Percentiles rank a stretch among this genome's conserved stretches.
Conservation (phyloP, 2,329 filamentous ascomycete genomes). For the Ceratocystis eucalypticola region DNA sequence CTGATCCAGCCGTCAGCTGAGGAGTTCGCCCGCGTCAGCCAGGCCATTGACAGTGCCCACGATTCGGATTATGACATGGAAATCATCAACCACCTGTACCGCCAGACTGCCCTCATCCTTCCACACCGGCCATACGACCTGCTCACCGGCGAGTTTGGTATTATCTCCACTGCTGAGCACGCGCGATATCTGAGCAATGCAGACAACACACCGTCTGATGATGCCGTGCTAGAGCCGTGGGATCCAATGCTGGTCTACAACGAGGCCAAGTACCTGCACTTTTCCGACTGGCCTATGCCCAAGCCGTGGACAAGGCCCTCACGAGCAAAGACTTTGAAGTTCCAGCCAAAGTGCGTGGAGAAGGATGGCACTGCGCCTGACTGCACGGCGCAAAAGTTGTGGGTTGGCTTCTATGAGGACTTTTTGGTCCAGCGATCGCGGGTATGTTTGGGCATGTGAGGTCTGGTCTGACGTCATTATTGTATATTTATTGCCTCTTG, state of each 20-base stretch:
- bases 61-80: conserved; percentile 48
- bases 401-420: conserved; percentile 37
- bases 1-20: conserved; percentile 43
- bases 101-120: conserved; percentile 43
- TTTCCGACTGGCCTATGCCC: conserved; percentile 57
- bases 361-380: conserved; percentile 38
- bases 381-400: conserved; percentile 20
- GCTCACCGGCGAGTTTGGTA: conserved; percentile 46
- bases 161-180: conserved; percentile 31
- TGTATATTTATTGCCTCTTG: neutral
- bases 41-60: conserved; percentile 21
- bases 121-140: conserved; percentile 51
- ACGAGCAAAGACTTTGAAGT: conserved; percentile 11
- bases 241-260: conserved; percentile 38
- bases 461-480: neutral
- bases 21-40: conserved; percentile 33
- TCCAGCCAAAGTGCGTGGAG: conserved; percentile 28
- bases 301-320: conserved; percentile 37
- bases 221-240: conserved; percentile 37
- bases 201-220: conserved; percentile 26
- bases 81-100: conserved; percentile 49
- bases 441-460: neutral
- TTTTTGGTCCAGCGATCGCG: conserved; percentile 21
- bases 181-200: conserved; percentile 31
- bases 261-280: conserved; percentile 55